Evolutionary conservation across 2,329 filamentous ascomycete species (phyloP).

Genomic region (Hysterium pulicare): DNA sequence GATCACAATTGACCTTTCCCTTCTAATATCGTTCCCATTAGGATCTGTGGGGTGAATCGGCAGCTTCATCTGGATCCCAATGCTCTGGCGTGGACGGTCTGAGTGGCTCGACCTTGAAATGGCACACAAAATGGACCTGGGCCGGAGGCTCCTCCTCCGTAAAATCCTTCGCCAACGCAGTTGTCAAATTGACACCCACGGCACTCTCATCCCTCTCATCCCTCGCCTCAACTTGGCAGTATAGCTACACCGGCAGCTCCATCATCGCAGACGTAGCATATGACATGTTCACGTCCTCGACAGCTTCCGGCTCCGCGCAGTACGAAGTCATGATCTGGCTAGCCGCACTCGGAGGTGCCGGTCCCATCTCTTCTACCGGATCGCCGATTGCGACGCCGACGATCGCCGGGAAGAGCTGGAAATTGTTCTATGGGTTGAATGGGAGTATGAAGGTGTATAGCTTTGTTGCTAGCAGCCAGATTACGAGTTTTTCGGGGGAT

Average conservation of each 20-base stretch:
- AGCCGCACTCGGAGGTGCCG: constrained; percentile 54
- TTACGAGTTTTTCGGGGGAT: constrained; percentile 56
- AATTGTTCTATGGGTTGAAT: constrained; percentile 60
- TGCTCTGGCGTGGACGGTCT: constrained; percentile 44
- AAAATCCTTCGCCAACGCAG: constrained; percentile 45
- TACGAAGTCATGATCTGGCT: constrained; percentile 69
- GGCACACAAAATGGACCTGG: constrained; percentile 46
- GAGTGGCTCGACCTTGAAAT: constrained; percentile 37
- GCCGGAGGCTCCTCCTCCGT: constrained; percentile 36
- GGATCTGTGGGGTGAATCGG: constrained; percentile 44
- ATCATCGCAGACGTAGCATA: constrained; percentile 60
- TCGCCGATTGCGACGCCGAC: constrained; percentile 52
- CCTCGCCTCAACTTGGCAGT: constrained; percentile 46
- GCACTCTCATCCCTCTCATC: constrained; percentile 37
- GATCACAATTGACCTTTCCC: no score
- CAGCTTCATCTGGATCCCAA: constrained; percentile 44
- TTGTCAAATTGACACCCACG: constrained; percentile 31
- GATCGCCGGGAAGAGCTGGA: constrained; percentile 54
- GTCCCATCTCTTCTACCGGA: constrained; percentile 58
- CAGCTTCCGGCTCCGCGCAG: constrained; percentile 44
- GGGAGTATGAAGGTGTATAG: constrained; percentile 59
- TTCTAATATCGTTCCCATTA: constrained; percentile 1
- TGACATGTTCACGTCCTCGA: constrained; percentile 57
- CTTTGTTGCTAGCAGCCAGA: constrained; percentile 51
- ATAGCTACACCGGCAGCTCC: constrained; percentile 48